Evolutionary conservation across 2,329 filamentous ascomycete genomes (phyloP), one percentile per base, ranked within the genome.

Genomic region (Arthrobotrys pseudoclavata): DNA sequence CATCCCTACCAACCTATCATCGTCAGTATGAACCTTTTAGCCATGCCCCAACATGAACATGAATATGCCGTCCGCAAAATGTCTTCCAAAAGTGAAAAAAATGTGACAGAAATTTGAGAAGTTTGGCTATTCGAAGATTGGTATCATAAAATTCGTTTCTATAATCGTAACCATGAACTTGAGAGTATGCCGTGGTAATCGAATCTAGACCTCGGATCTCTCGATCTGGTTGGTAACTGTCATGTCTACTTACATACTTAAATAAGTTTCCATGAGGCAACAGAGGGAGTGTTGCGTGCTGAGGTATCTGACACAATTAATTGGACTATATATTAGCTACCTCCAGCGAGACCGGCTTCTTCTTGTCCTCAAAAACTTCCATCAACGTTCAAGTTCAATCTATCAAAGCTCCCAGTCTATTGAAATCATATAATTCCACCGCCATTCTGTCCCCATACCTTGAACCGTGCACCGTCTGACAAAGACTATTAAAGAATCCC

Each of bases 351-450:
- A 3, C 13, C 37, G 15, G 37, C 5, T n/a, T n/a, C 37, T 40
- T 40, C 37, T 15, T 40, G 31, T n/a, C 37, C 1, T 22, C 42
- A 22, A 9, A 20, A 22, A 40, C 37, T 40, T 40, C 12, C 31
- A 5, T 34, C 31, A 9, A 9, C 7, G 7, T n/a, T n/a, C 31
- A 34, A 34, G 7, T 9, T 34, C 12, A 4, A 34, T 34, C 31
- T 10, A 13, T 61, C 18, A n/a, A 57, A 22, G 18, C 31, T 50
- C 52, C 9, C 13, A 53, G 52, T n/a, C 20, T 4, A 57, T 52
- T 20, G 9, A 52, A 64, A 24, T 64, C 57, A 69, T 60, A 34
- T 66, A 48, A 64, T 26, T 7, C n/a, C 34, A 26, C 50, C 40
- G 7, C 37, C 45, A 45, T 18, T 20, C 42, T 7, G 20, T 4